Conservation (phyloP, 768 basidiomycete species). For the Hericium erinaceus region DNA sequence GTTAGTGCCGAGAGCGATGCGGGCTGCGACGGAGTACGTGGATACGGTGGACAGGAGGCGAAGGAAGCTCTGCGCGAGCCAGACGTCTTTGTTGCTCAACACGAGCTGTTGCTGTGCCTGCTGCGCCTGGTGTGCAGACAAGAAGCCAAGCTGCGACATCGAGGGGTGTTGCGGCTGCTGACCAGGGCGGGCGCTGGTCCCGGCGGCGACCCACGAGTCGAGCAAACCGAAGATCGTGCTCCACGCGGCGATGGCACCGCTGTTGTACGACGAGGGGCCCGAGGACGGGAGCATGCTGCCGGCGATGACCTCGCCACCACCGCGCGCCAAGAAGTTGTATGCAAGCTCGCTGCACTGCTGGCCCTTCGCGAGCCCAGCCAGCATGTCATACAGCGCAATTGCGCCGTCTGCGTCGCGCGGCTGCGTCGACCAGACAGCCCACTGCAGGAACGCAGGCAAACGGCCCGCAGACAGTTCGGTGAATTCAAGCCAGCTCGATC, state of each 20-base stretch:
- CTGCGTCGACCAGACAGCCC: conserved; percentile 84
- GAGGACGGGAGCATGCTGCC: conserved; percentile 41
- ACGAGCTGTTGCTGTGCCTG: conserved; percentile 33
- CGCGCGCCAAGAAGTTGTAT: conserved; percentile 80
- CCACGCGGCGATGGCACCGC: conserved; percentile 68
- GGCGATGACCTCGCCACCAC: conserved; percentile 59
- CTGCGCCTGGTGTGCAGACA: conserved; percentile 29
- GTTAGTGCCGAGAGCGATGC: conserved; percentile 68
- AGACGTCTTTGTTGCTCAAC: conserved; percentile 62
- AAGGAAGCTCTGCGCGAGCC: conserved; percentile 74
- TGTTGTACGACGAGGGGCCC: conserved; percentile 33
- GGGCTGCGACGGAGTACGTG: conserved; percentile 65
- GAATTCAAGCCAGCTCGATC: conserved; percentile 45
- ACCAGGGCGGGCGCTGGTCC: conserved; percentile 37
- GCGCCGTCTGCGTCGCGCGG: conserved; percentile 45
- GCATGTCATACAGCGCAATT: conserved; percentile 82
- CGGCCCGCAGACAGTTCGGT: conserved; percentile 54
- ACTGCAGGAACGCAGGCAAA: conserved; percentile 73
- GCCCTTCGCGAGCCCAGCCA: conserved; percentile 74
- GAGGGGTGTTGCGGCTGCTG: conserved; percentile 22
- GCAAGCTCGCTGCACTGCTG: conserved; percentile 79
- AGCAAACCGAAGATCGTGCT: conserved; percentile 61
- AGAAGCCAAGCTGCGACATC: conserved; percentile 9
- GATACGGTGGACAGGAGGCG: conserved; percentile 70
- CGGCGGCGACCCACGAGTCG: conserved; percentile 62